Base-by-base conservation (phyloP, 192 early-diverging fungal genomes). In the Backusella morwellensis region DNA sequence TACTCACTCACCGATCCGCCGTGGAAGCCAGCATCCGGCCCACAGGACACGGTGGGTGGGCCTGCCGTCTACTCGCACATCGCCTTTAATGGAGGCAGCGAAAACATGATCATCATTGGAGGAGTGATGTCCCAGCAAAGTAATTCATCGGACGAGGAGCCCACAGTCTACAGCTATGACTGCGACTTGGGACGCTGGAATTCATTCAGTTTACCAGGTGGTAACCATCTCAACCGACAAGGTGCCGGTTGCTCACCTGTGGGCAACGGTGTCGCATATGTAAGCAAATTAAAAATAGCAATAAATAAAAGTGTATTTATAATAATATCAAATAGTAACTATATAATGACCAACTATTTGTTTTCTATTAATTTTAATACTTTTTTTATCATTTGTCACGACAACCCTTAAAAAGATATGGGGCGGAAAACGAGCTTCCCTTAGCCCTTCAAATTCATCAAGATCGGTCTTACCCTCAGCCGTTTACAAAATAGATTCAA, bases 1-100 rank as follows among this genome's bases (percentile, higher is more conserved):
- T 81, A 73, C 35, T 23, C 63, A n/a, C 47, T 81, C 8, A 73
- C 72, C 41, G 63, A 77, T 17, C 75, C 70, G 1, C 75, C 75
- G 14, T 81, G 79, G 79, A 76, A 72, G 38, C 44, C 79, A 6
- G 44, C 71, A 2, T 81, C 79, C 3, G 79, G 79, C 6, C 75
- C 79, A 11, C 79, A 81, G 38, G 67, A 44, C 34, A 77, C 71
- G 4, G 34, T 73, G 2, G 79, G 79, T 11, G 79, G 79, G 0
- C 79, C 79, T 12, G 68, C 47, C 17, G 79, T 81, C 29, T 81
- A 81, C 26, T 81, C 75, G 4, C 79, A 81, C 56, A 52, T 76
- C 6, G 79, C 75, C 4, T 81, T 81, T 38, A 26, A 35, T 11
- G 79, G 75, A 41, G 63, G 68, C 21, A 73, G 35, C 35, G 41